Conservation (phyloP, 2,329 filamentous ascomycete genomes). For the Diplodia intermedia region DNA sequence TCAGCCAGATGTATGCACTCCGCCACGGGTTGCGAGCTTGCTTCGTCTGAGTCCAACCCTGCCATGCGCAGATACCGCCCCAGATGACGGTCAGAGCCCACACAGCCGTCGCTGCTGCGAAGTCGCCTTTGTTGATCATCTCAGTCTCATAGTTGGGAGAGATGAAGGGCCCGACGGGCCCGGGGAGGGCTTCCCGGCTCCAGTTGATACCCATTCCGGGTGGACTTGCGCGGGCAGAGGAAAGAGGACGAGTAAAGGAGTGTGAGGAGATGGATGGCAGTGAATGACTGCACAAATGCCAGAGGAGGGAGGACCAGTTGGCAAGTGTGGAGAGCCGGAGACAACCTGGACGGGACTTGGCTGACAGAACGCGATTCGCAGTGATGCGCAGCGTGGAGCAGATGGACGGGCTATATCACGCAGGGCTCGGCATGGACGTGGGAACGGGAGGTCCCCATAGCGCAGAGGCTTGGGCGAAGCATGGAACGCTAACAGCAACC, state of each 20-base stretch:
- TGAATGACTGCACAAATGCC: conserved; percentile 6
- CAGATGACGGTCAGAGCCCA: conserved; percentile 43
- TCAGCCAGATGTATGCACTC: conserved; percentile 57
- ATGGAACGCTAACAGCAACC: conserved; percentile 25
- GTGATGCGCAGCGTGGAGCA: conserved; percentile 23
- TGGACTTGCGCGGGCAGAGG: neutral
- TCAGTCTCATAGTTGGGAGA: conserved; percentile 38
- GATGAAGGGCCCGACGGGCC: conserved; percentile 39
- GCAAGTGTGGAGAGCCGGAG: conserved; percentile 1
- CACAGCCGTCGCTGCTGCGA: conserved; percentile 43
- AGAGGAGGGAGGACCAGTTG: neutral
- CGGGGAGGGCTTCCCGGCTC: conserved; percentile 8
- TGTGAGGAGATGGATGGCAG: neutral
- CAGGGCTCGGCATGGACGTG: conserved; percentile 7
- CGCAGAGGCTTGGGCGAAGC: conserved; percentile 1
- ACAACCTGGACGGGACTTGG: neutral
- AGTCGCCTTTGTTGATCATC: conserved; percentile 42
- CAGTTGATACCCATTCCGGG: conserved; percentile 14
- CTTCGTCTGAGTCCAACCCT: conserved; percentile 42
- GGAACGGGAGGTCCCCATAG: neutral
- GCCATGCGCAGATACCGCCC: conserved; percentile 42
- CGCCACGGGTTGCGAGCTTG: conserved; percentile 40
- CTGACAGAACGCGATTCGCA: conserved; percentile 4
- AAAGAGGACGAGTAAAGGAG: neutral
- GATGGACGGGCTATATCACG: conserved; percentile 18